Evolutionary conservation across 192 early-diverging fungal species (phyloP).

Genomic region (Dimargaris cristalligena): DNA sequence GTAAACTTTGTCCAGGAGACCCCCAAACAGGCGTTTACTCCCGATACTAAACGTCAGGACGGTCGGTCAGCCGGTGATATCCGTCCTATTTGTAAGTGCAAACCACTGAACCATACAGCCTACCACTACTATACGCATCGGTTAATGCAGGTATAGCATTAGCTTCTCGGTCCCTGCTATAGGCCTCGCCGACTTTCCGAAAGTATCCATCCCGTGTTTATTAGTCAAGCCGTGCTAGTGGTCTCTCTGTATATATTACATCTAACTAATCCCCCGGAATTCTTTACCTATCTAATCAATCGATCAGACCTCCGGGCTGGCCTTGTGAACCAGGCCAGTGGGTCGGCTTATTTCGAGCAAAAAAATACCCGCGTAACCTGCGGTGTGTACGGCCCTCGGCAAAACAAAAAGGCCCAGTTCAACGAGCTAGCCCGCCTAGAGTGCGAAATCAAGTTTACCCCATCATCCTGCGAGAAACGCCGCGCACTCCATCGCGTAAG

Average conservation of each 20-base stretch:
- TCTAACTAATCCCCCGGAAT: neutral
- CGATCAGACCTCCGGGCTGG: slow-evolving; percentile 6
- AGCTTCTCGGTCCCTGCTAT: neutral
- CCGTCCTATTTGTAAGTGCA: slow-evolving; percentile 6
- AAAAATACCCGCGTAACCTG: slow-evolving; percentile 29
- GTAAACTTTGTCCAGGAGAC: too few species aligned
- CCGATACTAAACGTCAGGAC: slow-evolving; percentile 5
- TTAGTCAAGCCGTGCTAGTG: neutral
- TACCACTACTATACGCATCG: neutral
- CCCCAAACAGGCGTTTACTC: too few species aligned
- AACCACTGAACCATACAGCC: neutral
- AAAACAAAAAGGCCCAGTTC: slow-evolving; percentile 16
- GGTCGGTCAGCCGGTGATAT: neutral
- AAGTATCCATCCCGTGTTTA: neutral
- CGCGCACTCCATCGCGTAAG: neutral
- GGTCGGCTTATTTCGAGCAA: slow-evolving; percentile 31
- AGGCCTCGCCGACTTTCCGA: neutral
- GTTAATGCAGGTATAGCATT: neutral
- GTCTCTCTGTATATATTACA: neutral
- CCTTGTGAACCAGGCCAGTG: slow-evolving; percentile 12
- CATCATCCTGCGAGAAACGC: neutral
- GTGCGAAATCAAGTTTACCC: slow-evolving; percentile 11
- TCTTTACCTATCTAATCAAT: neutral
- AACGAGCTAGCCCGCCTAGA: slow-evolving; percentile 25
- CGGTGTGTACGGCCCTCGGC: slow-evolving; percentile 26